Evolutionary conservation across 257 asterid genomes (phyloP).

Genomic region (Linaria vulgaris): DNA sequence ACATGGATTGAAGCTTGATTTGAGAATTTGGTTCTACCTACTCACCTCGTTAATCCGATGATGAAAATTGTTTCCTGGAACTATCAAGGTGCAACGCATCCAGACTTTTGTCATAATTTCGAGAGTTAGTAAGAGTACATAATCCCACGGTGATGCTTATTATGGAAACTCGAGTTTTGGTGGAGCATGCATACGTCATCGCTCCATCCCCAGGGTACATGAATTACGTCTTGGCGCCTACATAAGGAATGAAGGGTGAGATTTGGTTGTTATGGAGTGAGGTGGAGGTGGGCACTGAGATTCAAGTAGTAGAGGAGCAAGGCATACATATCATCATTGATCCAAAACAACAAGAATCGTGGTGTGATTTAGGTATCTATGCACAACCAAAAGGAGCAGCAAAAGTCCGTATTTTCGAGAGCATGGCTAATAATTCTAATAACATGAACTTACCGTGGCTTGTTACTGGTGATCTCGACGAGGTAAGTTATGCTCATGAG

Average conservation of each 20-base stretch:
- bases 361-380: background rate
- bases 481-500: too few relatives aligned
- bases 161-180: background rate
- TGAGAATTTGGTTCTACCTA: background rate
- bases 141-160: background rate
- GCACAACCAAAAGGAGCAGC: background rate
- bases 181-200: background rate
- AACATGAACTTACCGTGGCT: background rate
- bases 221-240: background rate
- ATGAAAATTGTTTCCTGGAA: too few relatives aligned
- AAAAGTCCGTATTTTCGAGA: background rate
- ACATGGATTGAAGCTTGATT: background rate
- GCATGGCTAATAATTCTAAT: background rate
- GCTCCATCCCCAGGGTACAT: background rate
- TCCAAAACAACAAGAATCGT: background rate
- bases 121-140: background rate
- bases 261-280: too few relatives aligned
- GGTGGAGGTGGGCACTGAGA: too few relatives aligned
- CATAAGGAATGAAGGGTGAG: too few relatives aligned
- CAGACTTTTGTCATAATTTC: background rate
- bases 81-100: background rate
- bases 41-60: background rate
- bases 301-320: too few relatives aligned
- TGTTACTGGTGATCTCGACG: background rate
- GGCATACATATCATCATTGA: background rate